These are phyloP conservation scores for Coemansia biformis DNA, from an alignment of 192 early-diverging fungal genomes.

Conservation along the genomic window DNA sequence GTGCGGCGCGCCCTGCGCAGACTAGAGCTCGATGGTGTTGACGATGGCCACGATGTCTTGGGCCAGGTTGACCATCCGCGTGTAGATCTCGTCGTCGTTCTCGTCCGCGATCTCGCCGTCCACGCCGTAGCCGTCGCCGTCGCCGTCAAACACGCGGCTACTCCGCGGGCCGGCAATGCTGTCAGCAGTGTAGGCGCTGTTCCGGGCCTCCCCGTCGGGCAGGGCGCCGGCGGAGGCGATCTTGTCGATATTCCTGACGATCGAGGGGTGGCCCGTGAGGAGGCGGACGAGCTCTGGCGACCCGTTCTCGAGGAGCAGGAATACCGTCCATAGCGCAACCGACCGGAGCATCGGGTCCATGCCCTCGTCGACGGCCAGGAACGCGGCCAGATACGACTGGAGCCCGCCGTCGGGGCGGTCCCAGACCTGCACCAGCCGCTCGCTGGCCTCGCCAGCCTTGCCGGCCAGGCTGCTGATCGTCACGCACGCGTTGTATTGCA, in stretches of 20 bases:
- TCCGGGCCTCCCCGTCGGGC: slow-evolving; percentile 17
- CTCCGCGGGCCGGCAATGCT: slow-evolving; percentile 20
- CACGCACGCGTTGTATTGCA: slow-evolving; percentile 74
- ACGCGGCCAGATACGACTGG: slow-evolving; percentile 65
- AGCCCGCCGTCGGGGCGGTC: slow-evolving; percentile 58
- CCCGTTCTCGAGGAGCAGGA: slow-evolving; percentile 65
- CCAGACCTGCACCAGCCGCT: slow-evolving; percentile 66
- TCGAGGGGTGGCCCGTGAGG: slow-evolving; percentile 42
- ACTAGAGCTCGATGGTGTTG: slow-evolving; percentile 17
- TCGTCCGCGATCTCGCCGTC: slow-evolving; percentile 23
- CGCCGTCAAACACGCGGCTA: slow-evolving; percentile 33
- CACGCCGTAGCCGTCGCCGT: slow-evolving; percentile 12
- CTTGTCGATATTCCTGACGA: slow-evolving; percentile 43
- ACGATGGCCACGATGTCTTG: slow-evolving; percentile 42
- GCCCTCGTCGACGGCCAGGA: slow-evolving; percentile 55
- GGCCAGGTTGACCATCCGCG: slow-evolving; percentile 38
- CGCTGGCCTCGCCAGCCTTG: slow-evolving; percentile 56
- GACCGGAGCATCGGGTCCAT: slow-evolving; percentile 71
- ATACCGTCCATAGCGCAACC: slow-evolving; percentile 80
- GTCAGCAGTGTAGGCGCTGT: slow-evolving; percentile 29
- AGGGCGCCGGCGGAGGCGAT: slow-evolving; percentile 25
- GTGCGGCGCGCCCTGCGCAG: neutral
- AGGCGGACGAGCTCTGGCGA: slow-evolving; percentile 41
- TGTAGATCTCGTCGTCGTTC: slow-evolving; percentile 40
- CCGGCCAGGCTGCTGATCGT: slow-evolving; percentile 65